phyloP scores from a whole-genome alignment of 2,329 filamentous ascomycete species.

The Lachnellula willkommii region DNA sequence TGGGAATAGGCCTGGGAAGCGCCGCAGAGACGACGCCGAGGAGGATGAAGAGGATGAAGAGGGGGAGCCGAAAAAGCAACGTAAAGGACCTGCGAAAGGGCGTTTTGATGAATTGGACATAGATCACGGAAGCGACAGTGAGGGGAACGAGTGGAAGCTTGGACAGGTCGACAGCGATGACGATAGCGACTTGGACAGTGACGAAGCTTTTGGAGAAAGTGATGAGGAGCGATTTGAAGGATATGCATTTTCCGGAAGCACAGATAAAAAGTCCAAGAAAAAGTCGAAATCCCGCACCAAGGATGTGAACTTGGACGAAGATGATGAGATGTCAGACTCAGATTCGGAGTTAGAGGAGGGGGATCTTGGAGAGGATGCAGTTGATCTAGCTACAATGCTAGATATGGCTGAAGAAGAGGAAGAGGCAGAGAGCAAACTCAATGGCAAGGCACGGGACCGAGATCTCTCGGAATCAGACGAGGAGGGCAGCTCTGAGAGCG shows the following conservation, averaged over 20 bases:
- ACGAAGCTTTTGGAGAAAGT: constrained; percentile 66
- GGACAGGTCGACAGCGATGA: constrained; percentile 61
- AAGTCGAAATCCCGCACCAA: constrained; percentile 39
- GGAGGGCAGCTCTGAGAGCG: constrained; percentile 44
- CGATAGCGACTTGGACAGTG: constrained; percentile 65
- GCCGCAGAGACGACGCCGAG: constrained; percentile 40
- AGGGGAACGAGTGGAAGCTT: constrained; percentile 63
- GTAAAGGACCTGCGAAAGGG: constrained; percentile 25
- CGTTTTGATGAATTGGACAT: constrained; percentile 40
- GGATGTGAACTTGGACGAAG: constrained; percentile 48
- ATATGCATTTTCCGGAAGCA: constrained; percentile 58
- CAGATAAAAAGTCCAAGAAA: constrained; percentile 47
- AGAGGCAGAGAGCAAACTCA: constrained; percentile 51
- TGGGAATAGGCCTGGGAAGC: constrained; percentile 35
- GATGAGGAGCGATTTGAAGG: constrained; percentile 67
- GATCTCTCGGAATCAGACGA: constrained; percentile 40
- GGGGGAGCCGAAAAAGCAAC: constrained; percentile 32
- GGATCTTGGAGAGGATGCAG: constrained; percentile 51
- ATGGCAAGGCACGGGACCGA: constrained; percentile 36
- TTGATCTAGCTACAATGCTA: constrained; percentile 31
- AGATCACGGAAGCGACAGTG: constrained; percentile 60
- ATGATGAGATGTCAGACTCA: constrained; percentile 33
- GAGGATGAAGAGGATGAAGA: constrained; percentile 35
- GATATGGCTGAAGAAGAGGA: constrained; percentile 48
- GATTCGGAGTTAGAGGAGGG: constrained; percentile 58